phyloP scores from a whole-genome alignment of 768 basidiomycete genomes.

The Paxillus rubicundulus region DNA sequence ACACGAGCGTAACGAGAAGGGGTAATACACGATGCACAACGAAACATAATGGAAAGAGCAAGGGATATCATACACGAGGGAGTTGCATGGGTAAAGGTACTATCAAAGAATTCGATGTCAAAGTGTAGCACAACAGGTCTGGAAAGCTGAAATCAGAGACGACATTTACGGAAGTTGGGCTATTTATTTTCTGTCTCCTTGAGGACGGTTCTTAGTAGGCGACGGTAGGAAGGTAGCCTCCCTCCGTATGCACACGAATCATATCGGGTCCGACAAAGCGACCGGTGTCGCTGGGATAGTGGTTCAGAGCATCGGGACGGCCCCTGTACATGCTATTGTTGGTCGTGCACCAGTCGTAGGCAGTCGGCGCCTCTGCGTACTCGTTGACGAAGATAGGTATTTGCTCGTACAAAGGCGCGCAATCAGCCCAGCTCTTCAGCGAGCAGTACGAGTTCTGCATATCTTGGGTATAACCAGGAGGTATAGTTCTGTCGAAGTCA shows the following conservation, averaged over 20 bases:
- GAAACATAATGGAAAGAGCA: no score
- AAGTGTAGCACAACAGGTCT: neutral
- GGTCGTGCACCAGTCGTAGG: constrained; percentile 27
- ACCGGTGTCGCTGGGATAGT: constrained; percentile 3
- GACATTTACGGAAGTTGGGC: neutral
- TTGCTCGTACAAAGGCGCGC: constrained; percentile 11
- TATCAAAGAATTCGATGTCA: neutral
- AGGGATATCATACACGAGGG: neutral
- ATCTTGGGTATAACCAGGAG: constrained; percentile 13
- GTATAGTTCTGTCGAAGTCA: constrained; percentile 10
- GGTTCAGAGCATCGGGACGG: constrained; percentile 3
- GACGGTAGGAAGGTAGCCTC: constrained; percentile 15
- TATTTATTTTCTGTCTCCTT: neutral
- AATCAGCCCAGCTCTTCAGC: constrained; percentile 30
- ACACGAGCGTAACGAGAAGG: no score
- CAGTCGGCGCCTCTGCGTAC: constrained; percentile 10
- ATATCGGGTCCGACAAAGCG: constrained; percentile 12
- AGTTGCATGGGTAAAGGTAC: neutral
- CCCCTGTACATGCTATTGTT: constrained; percentile 14
- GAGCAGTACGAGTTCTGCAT: constrained; percentile 19
- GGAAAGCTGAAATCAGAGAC: neutral
- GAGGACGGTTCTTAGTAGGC: constrained; percentile 14
- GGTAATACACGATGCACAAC: no score
- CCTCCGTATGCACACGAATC: constrained; percentile 14
- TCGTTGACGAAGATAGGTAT: constrained; percentile 32